Conservation (phyloP, 2,329 filamentous ascomycete genomes). For the Camptophora hylomeconis region DNA sequence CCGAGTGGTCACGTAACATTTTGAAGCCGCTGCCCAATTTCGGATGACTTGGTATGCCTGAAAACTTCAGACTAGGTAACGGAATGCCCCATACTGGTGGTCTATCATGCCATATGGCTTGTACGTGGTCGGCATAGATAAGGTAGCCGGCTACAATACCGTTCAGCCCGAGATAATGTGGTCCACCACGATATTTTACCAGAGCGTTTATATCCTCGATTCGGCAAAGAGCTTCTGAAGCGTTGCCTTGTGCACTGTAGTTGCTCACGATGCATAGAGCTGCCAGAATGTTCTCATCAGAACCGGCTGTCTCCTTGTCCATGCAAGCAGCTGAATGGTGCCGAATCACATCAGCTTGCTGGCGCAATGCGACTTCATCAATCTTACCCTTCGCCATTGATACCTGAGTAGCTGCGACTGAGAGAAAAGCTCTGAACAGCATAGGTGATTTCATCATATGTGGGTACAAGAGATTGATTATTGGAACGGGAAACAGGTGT, state of each 20-base stretch:
- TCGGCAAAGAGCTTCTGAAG: conserved; percentile 1
- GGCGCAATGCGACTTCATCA: background rate
- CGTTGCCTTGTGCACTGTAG: conserved; percentile 5
- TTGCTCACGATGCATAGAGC: conserved; percentile 2
- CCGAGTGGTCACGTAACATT: background rate
- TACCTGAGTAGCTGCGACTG: too few species aligned
- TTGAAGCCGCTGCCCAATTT: background rate
- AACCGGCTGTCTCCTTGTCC: conserved; percentile 2
- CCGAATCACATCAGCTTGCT: conserved; percentile 2
- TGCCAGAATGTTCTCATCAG: conserved; percentile 3
- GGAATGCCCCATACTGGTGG: conserved; percentile 4
- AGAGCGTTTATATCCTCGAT: conserved; percentile 3
- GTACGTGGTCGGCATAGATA: conserved; percentile 3
- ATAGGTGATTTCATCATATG: too few species aligned
- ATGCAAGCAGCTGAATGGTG: conserved; percentile 1
- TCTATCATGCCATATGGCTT: conserved; percentile 4
- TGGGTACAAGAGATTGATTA: too few species aligned
- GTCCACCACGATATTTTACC: conserved; percentile 1
- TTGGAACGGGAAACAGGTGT: too few species aligned
- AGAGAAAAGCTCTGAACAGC: too few species aligned
- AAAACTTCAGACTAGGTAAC: conserved; percentile 2
- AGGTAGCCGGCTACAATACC: conserved; percentile 3
- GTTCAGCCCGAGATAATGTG: conserved; percentile 4
- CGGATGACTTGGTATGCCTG: background rate
- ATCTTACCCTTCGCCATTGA: conserved; percentile 1